Conservation (phyloP, 2,329 filamentous ascomycete genomes). For the Talaromyces amestolkiae region DNA sequence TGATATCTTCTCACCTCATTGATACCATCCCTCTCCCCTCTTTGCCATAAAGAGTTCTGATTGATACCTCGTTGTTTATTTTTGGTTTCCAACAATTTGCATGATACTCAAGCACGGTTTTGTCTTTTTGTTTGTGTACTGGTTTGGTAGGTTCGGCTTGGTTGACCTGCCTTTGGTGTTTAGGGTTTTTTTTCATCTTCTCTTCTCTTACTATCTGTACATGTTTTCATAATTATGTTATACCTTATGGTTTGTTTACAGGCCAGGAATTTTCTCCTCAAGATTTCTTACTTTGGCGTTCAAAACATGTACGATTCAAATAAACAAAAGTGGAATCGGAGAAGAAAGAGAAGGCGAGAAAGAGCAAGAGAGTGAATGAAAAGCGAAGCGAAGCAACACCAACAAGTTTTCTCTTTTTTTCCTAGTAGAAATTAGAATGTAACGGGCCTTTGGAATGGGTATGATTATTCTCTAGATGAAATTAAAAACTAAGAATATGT, state of each 20-base stretch:
- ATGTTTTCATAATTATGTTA: background rate
- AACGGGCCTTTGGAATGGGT: background rate
- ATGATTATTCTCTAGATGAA: background rate
- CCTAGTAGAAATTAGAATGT: background rate
- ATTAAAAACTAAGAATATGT: background rate
- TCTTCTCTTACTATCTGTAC: slow-evolving; percentile 11
- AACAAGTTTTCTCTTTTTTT: background rate
- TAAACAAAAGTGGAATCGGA: slow-evolving; percentile 4
- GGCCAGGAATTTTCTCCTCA: background rate
- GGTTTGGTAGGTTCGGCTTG: slow-evolving; percentile 17
- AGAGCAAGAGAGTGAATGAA: background rate
- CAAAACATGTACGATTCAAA: slow-evolving; percentile 9
- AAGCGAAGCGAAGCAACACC: slow-evolving; percentile 4
- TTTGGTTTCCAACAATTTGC: slow-evolving; percentile 20
- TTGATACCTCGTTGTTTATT: slow-evolving; percentile 18
- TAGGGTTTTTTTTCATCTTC: slow-evolving; percentile 21
- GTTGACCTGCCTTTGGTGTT: slow-evolving; percentile 17
- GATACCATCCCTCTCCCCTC: slow-evolving; percentile 1
- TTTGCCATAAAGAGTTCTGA: slow-evolving; percentile 17
- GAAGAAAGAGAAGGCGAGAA: slow-evolving; percentile 7
- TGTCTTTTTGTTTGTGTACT: slow-evolving; percentile 3
- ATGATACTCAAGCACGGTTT: slow-evolving; percentile 13
- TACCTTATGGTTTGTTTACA: background rate
- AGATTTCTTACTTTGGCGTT: background rate
- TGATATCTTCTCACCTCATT: slow-evolving; percentile 6